These are phyloP conservation scores for Modicella reniformis DNA, from an alignment of 371 early-diverging fungal species.

Conservation along the genomic window DNA sequence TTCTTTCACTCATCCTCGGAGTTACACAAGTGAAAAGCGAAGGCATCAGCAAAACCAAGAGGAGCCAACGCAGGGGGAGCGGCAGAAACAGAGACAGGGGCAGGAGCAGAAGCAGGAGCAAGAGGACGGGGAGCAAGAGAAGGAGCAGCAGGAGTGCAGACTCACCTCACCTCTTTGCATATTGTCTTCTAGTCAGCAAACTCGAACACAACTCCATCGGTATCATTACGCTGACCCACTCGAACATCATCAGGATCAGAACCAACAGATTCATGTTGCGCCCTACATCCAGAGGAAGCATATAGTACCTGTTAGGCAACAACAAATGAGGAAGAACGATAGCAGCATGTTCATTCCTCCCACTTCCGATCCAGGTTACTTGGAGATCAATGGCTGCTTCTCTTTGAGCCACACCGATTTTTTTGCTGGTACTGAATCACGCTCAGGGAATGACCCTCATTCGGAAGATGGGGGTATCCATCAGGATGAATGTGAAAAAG, in stretches of 20 bases:
- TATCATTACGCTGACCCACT: background rate
- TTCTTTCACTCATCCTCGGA: background rate
- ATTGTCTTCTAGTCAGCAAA: background rate
- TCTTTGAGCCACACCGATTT: background rate
- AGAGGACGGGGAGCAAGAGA: background rate
- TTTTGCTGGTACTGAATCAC: background rate
- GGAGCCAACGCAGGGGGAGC: background rate
- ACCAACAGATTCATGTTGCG: constrained; percentile 1
- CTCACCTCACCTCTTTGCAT: constrained; percentile 1
- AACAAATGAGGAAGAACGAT: background rate
- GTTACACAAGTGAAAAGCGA: background rate
- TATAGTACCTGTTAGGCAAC: background rate
- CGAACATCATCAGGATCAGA: background rate
- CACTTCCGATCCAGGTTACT: constrained; percentile 28
- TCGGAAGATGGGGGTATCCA: constrained; percentile 22
- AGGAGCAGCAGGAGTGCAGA: constrained; percentile 14
- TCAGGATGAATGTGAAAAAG: background rate
- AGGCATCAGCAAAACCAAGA: constrained; percentile 11
- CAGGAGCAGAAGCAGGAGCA: constrained; percentile 17
- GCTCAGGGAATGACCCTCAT: constrained; percentile 14
- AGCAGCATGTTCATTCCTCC: background rate
- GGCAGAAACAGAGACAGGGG: constrained; percentile 18
- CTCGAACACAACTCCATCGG: background rate
- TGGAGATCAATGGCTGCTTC: constrained; percentile 34
- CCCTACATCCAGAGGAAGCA: background rate